Conservation (phyloP, 1,139 yeast species). For the Sugiyamaella sp. region DNA sequence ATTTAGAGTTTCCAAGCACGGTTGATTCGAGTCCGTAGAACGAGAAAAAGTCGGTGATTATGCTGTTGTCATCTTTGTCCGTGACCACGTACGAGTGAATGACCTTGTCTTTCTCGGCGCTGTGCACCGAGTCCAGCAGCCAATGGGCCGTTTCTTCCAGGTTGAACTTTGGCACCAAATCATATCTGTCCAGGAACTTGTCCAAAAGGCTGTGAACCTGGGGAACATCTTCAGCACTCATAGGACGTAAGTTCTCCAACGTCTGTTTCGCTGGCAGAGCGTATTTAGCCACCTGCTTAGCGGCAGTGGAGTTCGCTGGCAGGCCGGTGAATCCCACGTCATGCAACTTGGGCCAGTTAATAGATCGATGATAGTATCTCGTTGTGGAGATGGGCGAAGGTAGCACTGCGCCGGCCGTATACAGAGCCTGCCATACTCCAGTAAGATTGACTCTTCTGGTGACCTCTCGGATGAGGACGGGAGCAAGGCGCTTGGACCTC, state of each 20-base stretch:
- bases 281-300: slow-evolving; percentile 81
- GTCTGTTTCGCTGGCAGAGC: slow-evolving; percentile 66
- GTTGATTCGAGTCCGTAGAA: slow-evolving; percentile 88
- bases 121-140: slow-evolving; percentile 56
- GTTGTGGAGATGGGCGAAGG: slow-evolving; percentile 94
- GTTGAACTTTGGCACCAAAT: slow-evolving; percentile 67
- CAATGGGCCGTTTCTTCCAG: slow-evolving; percentile 80
- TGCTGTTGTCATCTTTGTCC: slow-evolving; percentile 45
- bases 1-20: slow-evolving; percentile 68
- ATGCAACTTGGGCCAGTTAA: slow-evolving; percentile 85
- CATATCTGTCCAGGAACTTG: slow-evolving; percentile 68
- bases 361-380: slow-evolving; percentile 91
- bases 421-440: slow-evolving; percentile 93
- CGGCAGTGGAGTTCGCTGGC: slow-evolving; percentile 74
- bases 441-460: slow-evolving; percentile 86
- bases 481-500: slow-evolving; percentile 91
- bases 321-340: slow-evolving; percentile 84
- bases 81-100: slow-evolving; percentile 82
- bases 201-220: slow-evolving; percentile 62
- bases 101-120: slow-evolving; percentile 51
- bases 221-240: slow-evolving; percentile 63
- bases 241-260: slow-evolving; percentile 62
- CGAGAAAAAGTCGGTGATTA: slow-evolving; percentile 88
- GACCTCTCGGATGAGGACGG: slow-evolving; percentile 89
- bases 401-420: slow-evolving; percentile 87